Conservation (phyloP, 257 asterid species). For the Solanum clarkiae region DNA sequence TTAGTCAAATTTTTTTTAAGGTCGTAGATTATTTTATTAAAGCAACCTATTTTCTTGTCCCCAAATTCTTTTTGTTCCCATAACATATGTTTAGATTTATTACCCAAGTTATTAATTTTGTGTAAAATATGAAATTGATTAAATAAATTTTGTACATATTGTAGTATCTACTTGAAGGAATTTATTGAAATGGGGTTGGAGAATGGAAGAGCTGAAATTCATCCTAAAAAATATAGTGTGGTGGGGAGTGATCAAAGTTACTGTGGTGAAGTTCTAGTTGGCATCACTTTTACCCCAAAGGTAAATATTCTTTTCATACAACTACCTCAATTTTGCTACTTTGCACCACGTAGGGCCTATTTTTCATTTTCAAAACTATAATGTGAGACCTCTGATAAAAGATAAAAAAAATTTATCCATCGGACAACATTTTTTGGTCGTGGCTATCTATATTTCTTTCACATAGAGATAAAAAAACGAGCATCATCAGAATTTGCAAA, state of each 20-base stretch:
- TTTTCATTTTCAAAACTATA: not conserved
- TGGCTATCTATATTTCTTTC: not conserved
- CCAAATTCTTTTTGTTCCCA: not conserved
- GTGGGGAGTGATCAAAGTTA: conserved; percentile 23
- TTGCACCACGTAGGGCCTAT: not conserved
- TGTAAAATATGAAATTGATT: not conserved
- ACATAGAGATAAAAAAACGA: not conserved
- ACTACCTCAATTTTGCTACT: not conserved
- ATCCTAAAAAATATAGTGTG: conserved; percentile 43
- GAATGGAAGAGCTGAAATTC: conserved; percentile 44
- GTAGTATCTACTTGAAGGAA: conserved; percentile 53
- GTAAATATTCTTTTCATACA: conserved; percentile 14
- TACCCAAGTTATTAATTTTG: not conserved
- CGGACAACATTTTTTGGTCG: not conserved
- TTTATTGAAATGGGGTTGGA: conserved; percentile 40
- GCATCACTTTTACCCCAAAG: conserved; percentile 33
- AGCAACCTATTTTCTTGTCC: no score
- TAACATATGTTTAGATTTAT: no score
- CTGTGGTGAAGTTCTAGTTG: conserved; percentile 60
- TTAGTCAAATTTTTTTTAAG: no score
- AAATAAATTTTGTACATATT: not conserved
- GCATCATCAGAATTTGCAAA: not conserved
- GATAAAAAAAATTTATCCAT: not conserved
- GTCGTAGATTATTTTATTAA: no score
- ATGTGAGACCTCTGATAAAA: not conserved